A percentile compares a stretch with the other conserved stretches of the same genome.
Evolutionary conservation across 208 protist species (phyloP).

Genomic region (Vickermania spadyakhi): DNA sequence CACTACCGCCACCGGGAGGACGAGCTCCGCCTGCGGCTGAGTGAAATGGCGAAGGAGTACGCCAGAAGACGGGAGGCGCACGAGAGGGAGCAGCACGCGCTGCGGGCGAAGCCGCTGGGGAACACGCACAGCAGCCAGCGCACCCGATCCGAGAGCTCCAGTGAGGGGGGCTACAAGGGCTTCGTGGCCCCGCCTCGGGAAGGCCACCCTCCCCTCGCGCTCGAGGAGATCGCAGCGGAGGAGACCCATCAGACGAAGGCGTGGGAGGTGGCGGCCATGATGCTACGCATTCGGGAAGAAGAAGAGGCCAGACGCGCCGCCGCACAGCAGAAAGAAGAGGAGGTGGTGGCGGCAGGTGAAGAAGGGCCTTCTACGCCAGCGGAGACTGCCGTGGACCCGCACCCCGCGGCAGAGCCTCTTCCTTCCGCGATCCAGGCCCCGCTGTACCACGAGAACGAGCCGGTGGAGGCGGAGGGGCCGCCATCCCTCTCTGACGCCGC

Average conservation of each 20-base stretch:
- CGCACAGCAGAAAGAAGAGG: too few species aligned
- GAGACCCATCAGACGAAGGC: not conserved
- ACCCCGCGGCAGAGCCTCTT: too few species aligned
- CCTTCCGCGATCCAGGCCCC: too few species aligned
- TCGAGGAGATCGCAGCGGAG: not conserved
- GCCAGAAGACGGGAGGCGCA: slow-evolving; percentile 8
- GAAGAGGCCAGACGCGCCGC: not conserved
- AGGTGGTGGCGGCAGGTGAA: too few species aligned
- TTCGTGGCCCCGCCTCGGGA: slow-evolving; percentile 31
- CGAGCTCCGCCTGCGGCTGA: slow-evolving; percentile 48
- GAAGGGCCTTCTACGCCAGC: too few species aligned
- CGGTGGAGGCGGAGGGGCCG: too few species aligned
- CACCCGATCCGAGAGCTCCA: slow-evolving; percentile 6
- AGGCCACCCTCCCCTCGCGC: too few species aligned
- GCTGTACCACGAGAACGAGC: too few species aligned
- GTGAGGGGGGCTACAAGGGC: slow-evolving; percentile 21
- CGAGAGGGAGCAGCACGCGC: slow-evolving; percentile 3
- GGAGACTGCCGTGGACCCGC: too few species aligned
- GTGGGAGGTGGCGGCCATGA: slow-evolving; percentile 1
- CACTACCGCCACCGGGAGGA: slow-evolving; percentile 57
- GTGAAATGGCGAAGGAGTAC: slow-evolving; percentile 42
- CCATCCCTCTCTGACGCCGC: too few species aligned
- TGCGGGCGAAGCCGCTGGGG: not conserved
- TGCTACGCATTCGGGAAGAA: not conserved
- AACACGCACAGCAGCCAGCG: slow-evolving; percentile 2